Evolutionary conservation across 441 rosid species (phyloP), one percentile per base, ranked within the genome.

Genomic region (Rhodomyrtus psidioides): DNA sequence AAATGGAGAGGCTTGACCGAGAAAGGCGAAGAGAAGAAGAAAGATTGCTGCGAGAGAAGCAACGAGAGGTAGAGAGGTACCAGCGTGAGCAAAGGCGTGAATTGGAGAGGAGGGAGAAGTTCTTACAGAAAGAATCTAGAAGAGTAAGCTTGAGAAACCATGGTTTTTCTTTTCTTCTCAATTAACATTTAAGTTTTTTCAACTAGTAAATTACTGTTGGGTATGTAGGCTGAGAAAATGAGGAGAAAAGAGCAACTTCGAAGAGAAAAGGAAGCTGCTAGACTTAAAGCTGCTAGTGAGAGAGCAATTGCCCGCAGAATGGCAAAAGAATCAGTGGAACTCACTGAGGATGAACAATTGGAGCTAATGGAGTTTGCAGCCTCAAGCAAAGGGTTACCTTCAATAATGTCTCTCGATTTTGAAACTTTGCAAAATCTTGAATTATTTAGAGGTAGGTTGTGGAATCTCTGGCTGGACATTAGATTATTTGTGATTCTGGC

Each of bases 21-120:
- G 98, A 97, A 91, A 97, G 97, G 90, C 93, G 94, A 76, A 97
- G 92, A 90, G 99, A 95, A 90, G 98, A 97, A 90, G 99, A 97
- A 89, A 93, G 97, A 86, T 89, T 96, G 70, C 86, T 93, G 88
- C 97, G 99, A 81, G 99, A 97, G 89, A 96, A 92, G 92, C 99
- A 96, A 88, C 92, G 99, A 82, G 99, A 97, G 88, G 99, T 92
- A 87, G 99, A 97, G 94, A 95, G 97, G 90, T 93, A 88, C 85
- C 90, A 85, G 75, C 92, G 98, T 83, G 99, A 97, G 89, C 97
- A 96, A 88, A 94, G 93, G 94, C 94, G 96, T 89, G 99, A 96
- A 91, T 60, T 92, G 87, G 97, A 95, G 92, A 92, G 98, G 76
- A 95, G 96, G 91, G 98, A 97, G 90, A 96, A 93, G 93, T 94